These are phyloP conservation scores for Fonsecaea pugnacius DNA, from an alignment of 2,329 filamentous ascomycete genomes.

Conservation along the genomic window DNA sequence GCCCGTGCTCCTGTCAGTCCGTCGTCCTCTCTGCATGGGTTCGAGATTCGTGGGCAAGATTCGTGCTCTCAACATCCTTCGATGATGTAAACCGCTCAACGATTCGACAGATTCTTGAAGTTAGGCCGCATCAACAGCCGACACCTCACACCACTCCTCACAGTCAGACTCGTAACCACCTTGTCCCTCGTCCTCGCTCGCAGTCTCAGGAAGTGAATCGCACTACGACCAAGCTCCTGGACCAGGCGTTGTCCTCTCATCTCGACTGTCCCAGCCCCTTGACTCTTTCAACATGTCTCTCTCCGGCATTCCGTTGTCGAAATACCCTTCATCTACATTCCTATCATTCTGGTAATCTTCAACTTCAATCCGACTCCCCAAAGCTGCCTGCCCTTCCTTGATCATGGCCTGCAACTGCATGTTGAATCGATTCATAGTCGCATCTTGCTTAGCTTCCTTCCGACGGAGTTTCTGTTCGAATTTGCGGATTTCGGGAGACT, in stretches of 20 bases:
- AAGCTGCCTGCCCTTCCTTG: slow-evolving; percentile 79
- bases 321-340: slow-evolving; percentile 35
- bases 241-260: not conserved
- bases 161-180: not conserved
- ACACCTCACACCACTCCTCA: not conserved
- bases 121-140: not conserved
- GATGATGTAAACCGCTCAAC: not conserved
- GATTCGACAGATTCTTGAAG: not conserved
- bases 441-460: slow-evolving; percentile 78
- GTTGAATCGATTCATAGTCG: slow-evolving; percentile 78
- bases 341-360: slow-evolving; percentile 39
- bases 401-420: slow-evolving; percentile 83
- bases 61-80: not conserved
- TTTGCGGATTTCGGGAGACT: slow-evolving; percentile 66
- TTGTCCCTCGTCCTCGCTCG: not conserved
- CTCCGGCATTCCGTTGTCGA: slow-evolving; percentile 11
- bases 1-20: slow-evolving; percentile 1
- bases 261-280: not conserved
- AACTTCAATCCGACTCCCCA: slow-evolving; percentile 71
- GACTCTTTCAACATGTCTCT: not conserved
- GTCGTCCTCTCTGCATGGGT: not conserved
- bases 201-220: not conserved
- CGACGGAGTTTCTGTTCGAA: slow-evolving; percentile 72
- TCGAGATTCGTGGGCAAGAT: not conserved
- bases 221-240: slow-evolving; percentile 4